Base-by-base conservation (phyloP, 768 basidiomycete species). In the Baorangia bicolor region DNA sequence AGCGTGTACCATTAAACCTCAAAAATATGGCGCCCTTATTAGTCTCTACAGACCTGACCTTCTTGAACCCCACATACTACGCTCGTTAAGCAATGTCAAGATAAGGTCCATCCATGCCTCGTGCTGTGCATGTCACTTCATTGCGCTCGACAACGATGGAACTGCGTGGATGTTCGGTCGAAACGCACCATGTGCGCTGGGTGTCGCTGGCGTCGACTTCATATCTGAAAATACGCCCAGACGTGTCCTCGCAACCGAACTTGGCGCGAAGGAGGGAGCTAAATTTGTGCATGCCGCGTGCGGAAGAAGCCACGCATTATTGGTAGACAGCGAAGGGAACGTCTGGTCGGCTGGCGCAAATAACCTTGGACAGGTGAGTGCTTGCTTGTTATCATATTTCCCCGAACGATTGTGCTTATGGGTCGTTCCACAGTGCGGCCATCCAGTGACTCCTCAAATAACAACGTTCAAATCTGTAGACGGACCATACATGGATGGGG, bases 151-250 rank as follows among this genome's bases (percentile, higher is more conserved):
- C 74, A 62, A 80, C 23, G 80, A 86, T 49, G 94, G 93, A 8
- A 79, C 82, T 37, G 96, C 94, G 10, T 94, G 92, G 87, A 72
- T 98, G 63, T 92, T 95, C 67, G 96, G 96, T 8, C 85, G 93
- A 50, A 93, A 92, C 71, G 84, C 83, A 38, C 85, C 78, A 54
- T 76, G 81, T 53, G 81, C 82, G 40, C 78, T 94, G 4, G 89
- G 90, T n/a, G 73, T 84, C 10, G 64, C 81, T 14, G 77, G 74
- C 27, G 75, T 77, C 55, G 82, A 83, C 53, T 49, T 73, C 56
- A 78, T 94, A 57, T 88, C 89, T 18, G 90, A 94, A 76, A 86
- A 83, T 69, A 81, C 85, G 56, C 90, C 92, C 20, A 78, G 80
- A 67, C 77, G 79, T 54, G 62, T 92, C 41, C 78, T 75, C 31